phyloP scores from a whole-genome alignment of 768 basidiomycete species.

The Hirschioporus abietinus region DNA sequence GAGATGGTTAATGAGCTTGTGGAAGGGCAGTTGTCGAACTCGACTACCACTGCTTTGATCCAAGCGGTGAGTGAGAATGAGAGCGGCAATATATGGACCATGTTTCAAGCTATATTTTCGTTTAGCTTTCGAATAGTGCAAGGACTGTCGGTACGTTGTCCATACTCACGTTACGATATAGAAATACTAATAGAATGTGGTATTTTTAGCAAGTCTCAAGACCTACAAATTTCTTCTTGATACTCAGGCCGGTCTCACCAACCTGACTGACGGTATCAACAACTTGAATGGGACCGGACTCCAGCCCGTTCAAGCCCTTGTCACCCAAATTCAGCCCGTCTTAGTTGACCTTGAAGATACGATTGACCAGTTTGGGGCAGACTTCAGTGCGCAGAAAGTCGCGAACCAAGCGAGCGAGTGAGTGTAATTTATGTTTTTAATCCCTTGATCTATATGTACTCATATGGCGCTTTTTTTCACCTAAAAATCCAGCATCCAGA shows the following conservation, averaged over 20 bases:
- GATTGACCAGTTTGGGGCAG: conserved; percentile 10
- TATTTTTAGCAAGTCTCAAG: conserved; percentile 3
- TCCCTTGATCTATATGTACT: not conserved
- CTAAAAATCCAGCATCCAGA: not conserved
- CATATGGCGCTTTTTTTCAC: not conserved
- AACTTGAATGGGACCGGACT: not conserved
- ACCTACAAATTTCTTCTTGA: conserved; percentile 9
- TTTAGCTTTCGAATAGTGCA: conserved; percentile 3
- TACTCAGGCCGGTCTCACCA: conserved; percentile 6
- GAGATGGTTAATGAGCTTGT: conserved; percentile 8
- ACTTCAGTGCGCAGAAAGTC: conserved; percentile 10
- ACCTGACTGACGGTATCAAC: conserved; percentile 7
- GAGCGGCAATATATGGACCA: not conserved
- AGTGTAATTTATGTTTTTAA: not conserved
- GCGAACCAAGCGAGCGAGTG: conserved; percentile 7
- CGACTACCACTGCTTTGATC: conserved; percentile 6
- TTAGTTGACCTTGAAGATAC: conserved; percentile 4
- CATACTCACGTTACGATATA: not conserved
- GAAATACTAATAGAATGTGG: not conserved
- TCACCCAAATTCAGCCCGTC: conserved; percentile 5
- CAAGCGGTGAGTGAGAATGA: conserved; percentile 1
- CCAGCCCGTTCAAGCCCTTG: not conserved
- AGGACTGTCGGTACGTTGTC: not conserved
- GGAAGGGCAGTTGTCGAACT: conserved; percentile 5
- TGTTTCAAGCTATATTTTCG: not conserved